Evolutionary conservation across 768 basidiomycete genomes (phyloP).

Genomic region (Trametes meyenii): DNA sequence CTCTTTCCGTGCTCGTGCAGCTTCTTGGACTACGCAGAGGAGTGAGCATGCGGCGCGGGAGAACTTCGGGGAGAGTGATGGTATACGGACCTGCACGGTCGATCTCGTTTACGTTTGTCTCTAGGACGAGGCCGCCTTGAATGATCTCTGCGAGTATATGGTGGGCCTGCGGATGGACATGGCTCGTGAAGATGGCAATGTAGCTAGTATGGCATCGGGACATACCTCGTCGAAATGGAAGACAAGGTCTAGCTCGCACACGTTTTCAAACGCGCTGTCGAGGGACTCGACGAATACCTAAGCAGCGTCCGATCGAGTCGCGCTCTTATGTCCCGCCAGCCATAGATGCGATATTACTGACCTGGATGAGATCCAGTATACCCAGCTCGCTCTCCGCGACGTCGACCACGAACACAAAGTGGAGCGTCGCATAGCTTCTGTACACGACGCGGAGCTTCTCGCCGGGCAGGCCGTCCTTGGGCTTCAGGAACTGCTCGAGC

Average conservation of each 20-base stretch:
- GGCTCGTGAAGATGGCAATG: background rate
- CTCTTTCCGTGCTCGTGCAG: conserved; percentile 72
- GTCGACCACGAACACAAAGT: conserved; percentile 97
- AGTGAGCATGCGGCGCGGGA: background rate
- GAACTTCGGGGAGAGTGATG: background rate
- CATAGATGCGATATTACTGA: conserved; percentile 38
- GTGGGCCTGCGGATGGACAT: conserved; percentile 64
- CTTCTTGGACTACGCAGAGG: conserved; percentile 59
- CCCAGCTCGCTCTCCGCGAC: conserved; percentile 96
- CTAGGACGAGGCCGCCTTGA: conserved; percentile 94
- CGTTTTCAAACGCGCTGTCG: conserved; percentile 96
- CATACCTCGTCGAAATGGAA: conserved; percentile 97
- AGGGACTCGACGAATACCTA: conserved; percentile 98
- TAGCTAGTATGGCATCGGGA: background rate
- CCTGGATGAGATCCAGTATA: conserved; percentile 95
- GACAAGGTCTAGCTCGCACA: conserved; percentile 96
- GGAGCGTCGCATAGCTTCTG: conserved; percentile 92
- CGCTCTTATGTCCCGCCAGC: background rate
- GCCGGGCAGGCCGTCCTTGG: conserved; percentile 43
- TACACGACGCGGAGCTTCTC: conserved; percentile 89
- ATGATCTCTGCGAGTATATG: conserved; percentile 96
- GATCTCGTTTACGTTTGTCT: conserved; percentile 91
- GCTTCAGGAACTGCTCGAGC: conserved; percentile 72
- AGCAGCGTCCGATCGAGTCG: background rate
- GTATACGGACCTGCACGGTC: conserved; percentile 60